Conservation (phyloP, 371 early-diverging fungal genomes). For the Mucor irregularis region DNA sequence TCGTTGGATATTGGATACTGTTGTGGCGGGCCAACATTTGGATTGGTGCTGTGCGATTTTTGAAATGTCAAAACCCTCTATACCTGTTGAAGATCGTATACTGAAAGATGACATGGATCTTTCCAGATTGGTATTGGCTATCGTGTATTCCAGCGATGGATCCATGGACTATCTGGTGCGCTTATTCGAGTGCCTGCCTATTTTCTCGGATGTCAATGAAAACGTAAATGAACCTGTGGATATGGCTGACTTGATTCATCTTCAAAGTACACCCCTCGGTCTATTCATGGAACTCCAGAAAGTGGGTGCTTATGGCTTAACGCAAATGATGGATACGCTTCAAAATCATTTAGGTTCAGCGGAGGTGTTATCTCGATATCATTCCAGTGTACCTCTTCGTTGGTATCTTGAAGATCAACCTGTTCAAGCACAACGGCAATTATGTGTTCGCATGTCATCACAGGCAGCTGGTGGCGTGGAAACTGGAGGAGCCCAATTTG, state of each 20-base stretch:
- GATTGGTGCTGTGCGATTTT: conserved; percentile 57
- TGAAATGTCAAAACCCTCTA: conserved; percentile 62
- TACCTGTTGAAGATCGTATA: conserved; percentile 55
- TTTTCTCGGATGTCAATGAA: conserved; percentile 51
- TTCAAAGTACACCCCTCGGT: conserved; percentile 23
- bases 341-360: conserved; percentile 67
- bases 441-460: conserved; percentile 67
- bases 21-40: conserved; percentile 34
- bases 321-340: conserved; percentile 62
- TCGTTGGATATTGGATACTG: conserved; percentile 43
- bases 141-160: conserved; percentile 54
- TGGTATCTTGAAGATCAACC: conserved; percentile 61
- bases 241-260: conserved; percentile 28
- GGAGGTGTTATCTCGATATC: conserved; percentile 65
- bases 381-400: conserved; percentile 56
- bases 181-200: conserved; percentile 61
- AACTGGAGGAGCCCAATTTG: conserved; percentile 55
- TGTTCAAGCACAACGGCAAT: conserved; percentile 51
- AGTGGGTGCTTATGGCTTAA: conserved; percentile 48
- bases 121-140: conserved; percentile 54
- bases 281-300: conserved; percentile 51
- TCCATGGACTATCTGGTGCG: conserved; percentile 51
- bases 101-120: conserved; percentile 60
- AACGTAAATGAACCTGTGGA: conserved; percentile 7
- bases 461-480: conserved; percentile 63